Evolutionary conservation across 176 grass and related monocot genomes (phyloP).

Genomic region (Calamus simplicifolius): DNA sequence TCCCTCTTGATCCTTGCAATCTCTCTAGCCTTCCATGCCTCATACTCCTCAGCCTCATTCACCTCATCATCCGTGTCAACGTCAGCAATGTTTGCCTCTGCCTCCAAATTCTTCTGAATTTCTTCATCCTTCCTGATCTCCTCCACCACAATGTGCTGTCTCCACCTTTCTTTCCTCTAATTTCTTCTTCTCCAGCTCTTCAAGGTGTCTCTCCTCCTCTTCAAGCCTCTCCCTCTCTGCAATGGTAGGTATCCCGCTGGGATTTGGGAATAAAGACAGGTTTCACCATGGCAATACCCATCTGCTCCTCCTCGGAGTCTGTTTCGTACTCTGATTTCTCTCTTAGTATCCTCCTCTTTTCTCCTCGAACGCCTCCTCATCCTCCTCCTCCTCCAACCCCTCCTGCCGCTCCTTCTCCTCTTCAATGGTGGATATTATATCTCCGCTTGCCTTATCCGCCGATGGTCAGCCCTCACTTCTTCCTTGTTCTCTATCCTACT

Average conservation of each 20-base stretch:
- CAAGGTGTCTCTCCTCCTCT: conserved; percentile 76
- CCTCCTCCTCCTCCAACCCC: conserved; percentile 64
- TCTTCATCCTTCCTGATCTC: conserved; percentile 78
- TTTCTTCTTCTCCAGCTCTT: conserved; percentile 75
- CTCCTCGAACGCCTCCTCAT: conserved; percentile 81
- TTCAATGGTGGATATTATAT: conserved; percentile 55
- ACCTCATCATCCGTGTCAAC: conserved; percentile 84
- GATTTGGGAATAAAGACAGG: conserved; percentile 88
- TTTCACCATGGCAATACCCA: conserved; percentile 78
- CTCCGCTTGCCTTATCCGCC: conserved; percentile 76
- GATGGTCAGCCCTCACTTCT: conserved; percentile 76
- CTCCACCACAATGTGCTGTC: conserved; percentile 76
- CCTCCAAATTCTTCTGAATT: conserved; percentile 66
- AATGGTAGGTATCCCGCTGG: conserved; percentile 90
- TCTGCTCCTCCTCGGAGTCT: conserved; percentile 82
- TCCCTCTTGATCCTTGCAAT: conserved; percentile 98
- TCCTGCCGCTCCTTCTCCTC: conserved; percentile 60
- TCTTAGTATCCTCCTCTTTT: conserved; percentile 64
- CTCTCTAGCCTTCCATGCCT: conserved; percentile 82
- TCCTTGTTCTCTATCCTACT: conserved; percentile 61
- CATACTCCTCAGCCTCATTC: conserved; percentile 97
- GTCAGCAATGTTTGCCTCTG: conserved; percentile 60
- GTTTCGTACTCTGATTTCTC: conserved; percentile 88
- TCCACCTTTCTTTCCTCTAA: conserved; percentile 71
- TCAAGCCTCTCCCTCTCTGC: conserved; percentile 76